Conservation (phyloP, 495 filamentous ascomycete species). For the Penicillium subrubescens region DNA sequence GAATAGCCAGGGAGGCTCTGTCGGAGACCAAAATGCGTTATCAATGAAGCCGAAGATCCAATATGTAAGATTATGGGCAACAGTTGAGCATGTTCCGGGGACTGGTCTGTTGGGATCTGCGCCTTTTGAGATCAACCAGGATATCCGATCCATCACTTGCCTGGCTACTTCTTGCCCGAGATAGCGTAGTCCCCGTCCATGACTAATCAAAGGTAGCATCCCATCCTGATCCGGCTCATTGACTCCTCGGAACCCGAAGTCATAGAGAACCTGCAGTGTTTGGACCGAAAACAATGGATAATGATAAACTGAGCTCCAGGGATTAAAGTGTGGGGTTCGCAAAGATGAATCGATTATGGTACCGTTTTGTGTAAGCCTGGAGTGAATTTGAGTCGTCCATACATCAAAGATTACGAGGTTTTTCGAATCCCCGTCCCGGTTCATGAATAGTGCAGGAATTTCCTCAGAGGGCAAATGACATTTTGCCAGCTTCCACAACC, state of each 20-base stretch:
- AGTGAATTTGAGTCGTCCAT: not conserved
- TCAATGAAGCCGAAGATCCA: not conserved
- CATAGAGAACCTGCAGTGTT: not conserved
- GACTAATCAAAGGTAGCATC: not conserved
- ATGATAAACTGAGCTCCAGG: not conserved
- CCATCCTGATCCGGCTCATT: not conserved
- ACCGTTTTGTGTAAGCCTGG: not conserved
- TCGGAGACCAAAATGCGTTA: not conserved
- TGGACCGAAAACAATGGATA: not conserved
- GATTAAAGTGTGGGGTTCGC: not conserved
- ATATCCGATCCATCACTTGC: not conserved
- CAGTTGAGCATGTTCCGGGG: not conserved
- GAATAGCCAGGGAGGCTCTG: no score
- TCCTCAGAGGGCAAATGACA: not conserved
- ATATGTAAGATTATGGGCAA: not conserved
- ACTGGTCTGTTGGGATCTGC: not conserved
- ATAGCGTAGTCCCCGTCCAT: no score
- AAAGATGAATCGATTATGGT: not conserved
- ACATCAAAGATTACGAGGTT: not conserved
- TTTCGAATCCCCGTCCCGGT: not conserved
- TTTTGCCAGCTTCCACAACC: not conserved
- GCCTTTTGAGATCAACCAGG: conserved; percentile 8
- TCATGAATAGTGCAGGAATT: not conserved
- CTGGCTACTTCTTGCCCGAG: not conserved
- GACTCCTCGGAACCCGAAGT: not conserved